Conservation (phyloP, 495 filamentous ascomycete species). For the Daldinia childiae region DNA sequence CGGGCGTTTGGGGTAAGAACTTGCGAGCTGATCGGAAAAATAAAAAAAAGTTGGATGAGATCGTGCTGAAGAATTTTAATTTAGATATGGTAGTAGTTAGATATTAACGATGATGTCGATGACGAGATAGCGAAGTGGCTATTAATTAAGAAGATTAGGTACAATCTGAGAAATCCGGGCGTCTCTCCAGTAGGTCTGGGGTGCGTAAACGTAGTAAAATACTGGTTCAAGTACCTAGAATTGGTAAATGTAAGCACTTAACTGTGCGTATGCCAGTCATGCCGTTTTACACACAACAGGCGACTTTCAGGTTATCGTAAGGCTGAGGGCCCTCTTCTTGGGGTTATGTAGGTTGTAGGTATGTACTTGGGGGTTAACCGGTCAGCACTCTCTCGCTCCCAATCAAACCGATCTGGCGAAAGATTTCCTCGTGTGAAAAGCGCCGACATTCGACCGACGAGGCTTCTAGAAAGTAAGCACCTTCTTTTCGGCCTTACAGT, state of each 20-base stretch:
- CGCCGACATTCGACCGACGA: conserved; percentile 25
- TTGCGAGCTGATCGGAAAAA: conserved; percentile 25
- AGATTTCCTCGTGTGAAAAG: conserved; percentile 14
- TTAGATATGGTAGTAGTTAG: conserved; percentile 5
- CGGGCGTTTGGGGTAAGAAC: conserved; percentile 19
- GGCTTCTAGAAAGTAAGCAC: conserved; percentile 33
- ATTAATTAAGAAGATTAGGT: background rate
- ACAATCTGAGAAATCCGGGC: background rate
- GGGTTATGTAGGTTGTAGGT: too few relatives aligned
- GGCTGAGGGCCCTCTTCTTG: conserved; percentile 23
- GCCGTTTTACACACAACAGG: conserved; percentile 10
- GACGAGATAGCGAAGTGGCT: background rate
- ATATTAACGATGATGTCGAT: conserved; percentile 9
- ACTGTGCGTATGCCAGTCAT: conserved; percentile 30
- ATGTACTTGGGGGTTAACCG: conserved; percentile 16
- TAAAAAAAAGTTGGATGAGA: conserved; percentile 6
- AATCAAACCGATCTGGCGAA: conserved; percentile 3
- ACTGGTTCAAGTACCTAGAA: background rate
- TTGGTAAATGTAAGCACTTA: conserved; percentile 30
- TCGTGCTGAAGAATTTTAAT: conserved; percentile 20
- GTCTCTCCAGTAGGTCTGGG: background rate
- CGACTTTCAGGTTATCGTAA: conserved; percentile 19
- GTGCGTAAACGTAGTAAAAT: background rate
- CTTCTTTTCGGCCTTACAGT: conserved; percentile 31
- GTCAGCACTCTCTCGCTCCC: conserved; percentile 38